Conservation (phyloP, 2,329 filamentous ascomycete genomes). For the Nigrograna mackinnonii region DNA sequence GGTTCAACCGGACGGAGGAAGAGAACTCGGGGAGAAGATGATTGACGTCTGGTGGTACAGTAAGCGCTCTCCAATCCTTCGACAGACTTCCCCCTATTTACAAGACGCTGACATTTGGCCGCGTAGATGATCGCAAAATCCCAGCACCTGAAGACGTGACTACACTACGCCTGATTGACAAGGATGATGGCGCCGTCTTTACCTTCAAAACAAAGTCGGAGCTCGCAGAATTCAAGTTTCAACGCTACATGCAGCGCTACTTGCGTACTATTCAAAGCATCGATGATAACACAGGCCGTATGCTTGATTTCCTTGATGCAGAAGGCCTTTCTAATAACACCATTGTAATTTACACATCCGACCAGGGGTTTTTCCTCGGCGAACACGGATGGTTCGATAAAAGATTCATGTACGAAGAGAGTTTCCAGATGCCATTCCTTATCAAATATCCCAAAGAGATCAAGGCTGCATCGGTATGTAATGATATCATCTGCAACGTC, state of each 20-base stretch:
- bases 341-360: conserved; percentile 58
- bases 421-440: conserved; percentile 61
- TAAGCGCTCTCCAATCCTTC: no score
- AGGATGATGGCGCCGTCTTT: conserved; percentile 51
- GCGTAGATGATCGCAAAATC: conserved; percentile 42
- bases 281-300: conserved; percentile 57
- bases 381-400: conserved; percentile 64
- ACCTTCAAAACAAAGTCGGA: conserved; percentile 47
- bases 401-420: conserved; percentile 62
- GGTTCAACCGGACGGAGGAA: conserved; percentile 55
- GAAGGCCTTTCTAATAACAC: conserved; percentile 51
- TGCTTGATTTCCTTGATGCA: conserved; percentile 52
- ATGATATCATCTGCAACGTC: conserved; percentile 58
- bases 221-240: conserved; percentile 58
- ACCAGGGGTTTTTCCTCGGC: conserved; percentile 61
- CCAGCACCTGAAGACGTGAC: conserved; percentile 38
- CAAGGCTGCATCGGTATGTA: conserved; percentile 40
- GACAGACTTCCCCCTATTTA: neutral
- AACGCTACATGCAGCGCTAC: conserved; percentile 52
- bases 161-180: conserved; percentile 46
- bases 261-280: conserved; percentile 56
- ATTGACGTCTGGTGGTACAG: conserved; percentile 9
- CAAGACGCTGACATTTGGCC: neutral
- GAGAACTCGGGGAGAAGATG: conserved; percentile 41
- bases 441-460: conserved; percentile 52